Evolutionary conservation across 768 basidiomycete genomes (phyloP).

Genomic region (Tephrocybe sp.): DNA sequence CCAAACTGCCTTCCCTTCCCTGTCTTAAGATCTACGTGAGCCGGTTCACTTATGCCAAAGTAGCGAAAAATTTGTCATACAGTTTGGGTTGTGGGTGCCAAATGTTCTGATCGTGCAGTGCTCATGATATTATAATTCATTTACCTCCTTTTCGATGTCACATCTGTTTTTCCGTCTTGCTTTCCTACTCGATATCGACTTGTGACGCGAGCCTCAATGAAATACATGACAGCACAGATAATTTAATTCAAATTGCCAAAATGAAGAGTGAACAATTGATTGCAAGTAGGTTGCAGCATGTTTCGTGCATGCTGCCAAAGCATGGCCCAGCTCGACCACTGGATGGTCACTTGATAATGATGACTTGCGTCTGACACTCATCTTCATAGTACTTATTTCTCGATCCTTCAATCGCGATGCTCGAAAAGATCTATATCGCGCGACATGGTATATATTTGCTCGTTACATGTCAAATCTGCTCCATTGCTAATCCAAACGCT

Average conservation of each 20-base stretch:
- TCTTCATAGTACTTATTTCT: neutral
- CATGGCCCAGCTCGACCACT: neutral
- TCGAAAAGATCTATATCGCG: constrained; percentile 67
- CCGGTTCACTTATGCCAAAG: neutral
- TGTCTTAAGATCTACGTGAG: constrained; percentile 44
- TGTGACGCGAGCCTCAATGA: constrained; percentile 25
- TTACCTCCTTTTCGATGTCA: constrained; percentile 14
- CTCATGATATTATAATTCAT: constrained; percentile 19
- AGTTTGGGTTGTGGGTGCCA: constrained; percentile 12
- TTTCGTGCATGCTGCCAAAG: neutral
- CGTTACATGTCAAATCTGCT: neutral
- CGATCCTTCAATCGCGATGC: constrained; percentile 27
- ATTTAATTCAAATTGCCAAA: constrained; percentile 6
- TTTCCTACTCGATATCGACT: constrained; percentile 19
- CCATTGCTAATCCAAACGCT: neutral
- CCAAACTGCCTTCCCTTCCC: constrained; percentile 86
- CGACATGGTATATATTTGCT: constrained; percentile 60
- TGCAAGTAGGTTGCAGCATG: neutral
- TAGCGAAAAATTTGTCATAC: constrained; percentile 16
- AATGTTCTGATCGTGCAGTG: constrained; percentile 15
- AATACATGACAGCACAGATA: constrained; percentile 24
- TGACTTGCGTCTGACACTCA: neutral
- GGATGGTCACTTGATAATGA: constrained; percentile 7
- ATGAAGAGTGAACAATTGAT: neutral
- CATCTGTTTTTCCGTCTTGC: constrained; percentile 20